Base-by-base conservation (phyloP, 2,329 filamentous ascomycete species). In the Phoma sp. region DNA sequence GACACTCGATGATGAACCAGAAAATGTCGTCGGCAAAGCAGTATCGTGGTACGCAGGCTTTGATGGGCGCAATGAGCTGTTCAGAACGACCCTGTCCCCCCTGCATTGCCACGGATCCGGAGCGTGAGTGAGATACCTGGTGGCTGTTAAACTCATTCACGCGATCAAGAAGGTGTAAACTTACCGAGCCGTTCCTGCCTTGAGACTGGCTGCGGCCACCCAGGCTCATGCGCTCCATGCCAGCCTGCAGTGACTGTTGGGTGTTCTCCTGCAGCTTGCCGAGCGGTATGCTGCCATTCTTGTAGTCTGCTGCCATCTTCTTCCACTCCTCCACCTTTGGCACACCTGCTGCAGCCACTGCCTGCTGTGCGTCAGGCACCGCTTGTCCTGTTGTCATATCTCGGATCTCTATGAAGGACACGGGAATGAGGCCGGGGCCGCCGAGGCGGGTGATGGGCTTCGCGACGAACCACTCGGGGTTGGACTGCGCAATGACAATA, bases 321-420 rank as follows among this genome's bases (percentile, higher is more conserved):
- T 99, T 99, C 95, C 95, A 99, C 69, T 99, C 95, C 72, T 99
- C 95, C 3, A 99, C 95, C 68, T 88, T 89, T 10, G 95, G 95
- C 7, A 99, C 93, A 18, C 93, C 93, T 1, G 95, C 95, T 65
- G 88, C 87, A 66, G 86, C 86, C 51, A 99, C 91, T 1, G 95
- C 93, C 27, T 93, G 93, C 24, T 90, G 82, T 0, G 93, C 86
- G 73, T 98, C 91, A 14, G 84, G 75, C 1, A 97, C 91, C 0
- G 93, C 84, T 63, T 90, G 86, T 45, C 93, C 92, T 0, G 90
- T 92, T 4, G 87, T 86, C 89, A 97, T 96, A 74, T 98, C 95
- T 72, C 91, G 85, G 65, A 99, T 93, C 77, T 99, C 92, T 64
- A 99, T 91, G 73, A 96, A 98, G 0, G 93, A 96, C 29, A 98